Conservation (phyloP, 345 rosid species). For the Hypericum perforatum region DNA sequence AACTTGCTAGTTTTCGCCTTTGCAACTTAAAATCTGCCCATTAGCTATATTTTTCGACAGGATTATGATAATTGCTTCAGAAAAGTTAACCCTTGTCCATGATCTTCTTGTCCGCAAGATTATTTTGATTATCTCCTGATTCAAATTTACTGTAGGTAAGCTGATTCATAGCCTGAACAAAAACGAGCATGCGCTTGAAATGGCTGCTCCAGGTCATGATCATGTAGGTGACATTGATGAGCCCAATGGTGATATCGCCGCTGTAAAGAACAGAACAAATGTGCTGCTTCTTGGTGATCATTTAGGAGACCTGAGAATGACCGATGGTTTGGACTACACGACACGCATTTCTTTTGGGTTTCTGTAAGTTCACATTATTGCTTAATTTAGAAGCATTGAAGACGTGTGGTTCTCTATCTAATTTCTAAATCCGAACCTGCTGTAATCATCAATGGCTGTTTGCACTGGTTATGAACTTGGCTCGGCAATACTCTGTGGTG, state of each 20-base stretch:
- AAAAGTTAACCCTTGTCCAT: too few species aligned
- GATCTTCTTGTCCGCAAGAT: background rate
- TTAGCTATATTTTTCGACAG: too few species aligned
- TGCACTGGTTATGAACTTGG: too few species aligned
- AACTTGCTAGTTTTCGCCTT: too few species aligned
- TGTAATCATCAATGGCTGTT: too few species aligned
- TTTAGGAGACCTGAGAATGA: conserved; percentile 76
- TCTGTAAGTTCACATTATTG: conserved; percentile 41
- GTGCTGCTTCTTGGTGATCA: conserved; percentile 88
- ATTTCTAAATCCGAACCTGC: too few species aligned
- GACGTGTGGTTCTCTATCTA: too few species aligned
- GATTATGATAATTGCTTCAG: too few species aligned
- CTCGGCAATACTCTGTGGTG: background rate
- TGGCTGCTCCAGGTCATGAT: conserved; percentile 75
- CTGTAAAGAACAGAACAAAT: conserved; percentile 58
- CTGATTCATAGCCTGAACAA: conserved; percentile 73
- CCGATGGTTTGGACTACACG: conserved; percentile 73
- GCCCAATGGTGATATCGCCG: conserved; percentile 26
- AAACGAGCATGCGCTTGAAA: conserved; percentile 83
- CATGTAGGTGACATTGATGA: conserved; percentile 35
- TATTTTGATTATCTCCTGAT: conserved; percentile 7
- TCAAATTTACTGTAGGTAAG: conserved; percentile 40
- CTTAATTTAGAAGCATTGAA: background rate
- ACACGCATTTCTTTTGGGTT: conserved; percentile 71
- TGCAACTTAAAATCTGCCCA: too few species aligned